Evolutionary conservation across 2,329 filamentous ascomycete genomes (phyloP), one percentile per base, ranked within the genome.

Genomic region (Pseudofabraea citricarpa): DNA sequence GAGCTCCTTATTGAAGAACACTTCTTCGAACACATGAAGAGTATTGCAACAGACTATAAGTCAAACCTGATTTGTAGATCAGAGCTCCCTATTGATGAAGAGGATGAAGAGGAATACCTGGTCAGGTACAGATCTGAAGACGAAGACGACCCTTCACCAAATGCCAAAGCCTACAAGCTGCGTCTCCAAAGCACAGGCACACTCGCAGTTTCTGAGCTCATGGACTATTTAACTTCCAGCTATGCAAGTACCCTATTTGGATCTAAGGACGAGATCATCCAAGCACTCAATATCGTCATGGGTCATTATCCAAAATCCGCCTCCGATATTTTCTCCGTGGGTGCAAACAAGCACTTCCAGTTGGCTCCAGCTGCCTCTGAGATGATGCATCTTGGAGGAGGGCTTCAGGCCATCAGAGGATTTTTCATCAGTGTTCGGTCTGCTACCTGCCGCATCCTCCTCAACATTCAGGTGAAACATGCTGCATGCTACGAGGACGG

Each of bases 381-480:
- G 16, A 32, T 8, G 7, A 20, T 36, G 16, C n/a, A 22, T 32
- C 64, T 83, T 3, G 68, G 66, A 3, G 62, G 53, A 7, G 75
- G 75, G 1, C 64, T 83, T 1, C 61, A 71, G 37, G 78, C 76
- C 1, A 56, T 79, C 6, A 68, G 77, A 33, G 79, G 79, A 0
- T 83, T 77, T 61, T 81, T 75, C 54, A 65, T 75, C 5, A 81
- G 76, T 51, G 74, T 78, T 19, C 73, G 79, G 5, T 71, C 74
- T 1, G 70, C 75, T 7, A 72, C 75, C 10, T 69, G 68, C 32
- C 69, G 77, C 4, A 62, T 82, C 7, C 56, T 83, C 3, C 57
- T 81, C 22, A 83, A 83, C 44, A 62, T 82, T 7, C 79, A 83
- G 45, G 76, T 82, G 21, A 75, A 74, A 8, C 72, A 72, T 23